Conservation (phyloP, 495 filamentous ascomycete genomes). For the Daldinia decipiens region DNA sequence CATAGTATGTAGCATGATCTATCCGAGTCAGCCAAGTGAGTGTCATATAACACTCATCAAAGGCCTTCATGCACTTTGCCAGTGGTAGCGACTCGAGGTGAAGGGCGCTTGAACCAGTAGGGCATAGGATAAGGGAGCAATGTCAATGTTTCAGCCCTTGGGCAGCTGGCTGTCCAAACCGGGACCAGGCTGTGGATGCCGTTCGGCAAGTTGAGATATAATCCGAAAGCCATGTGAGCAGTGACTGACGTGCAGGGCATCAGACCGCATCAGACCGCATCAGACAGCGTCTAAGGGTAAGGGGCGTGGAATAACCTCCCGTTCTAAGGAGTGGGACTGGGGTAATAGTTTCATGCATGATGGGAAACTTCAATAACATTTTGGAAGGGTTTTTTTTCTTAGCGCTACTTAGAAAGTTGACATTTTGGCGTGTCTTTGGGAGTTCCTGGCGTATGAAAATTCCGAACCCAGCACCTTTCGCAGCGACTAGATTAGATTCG, state of each 20-base stretch:
- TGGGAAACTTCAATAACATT: constrained; percentile 34
- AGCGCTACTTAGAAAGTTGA: constrained; percentile 20
- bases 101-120: constrained; percentile 19
- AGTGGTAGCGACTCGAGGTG: constrained; percentile 13
- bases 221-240: constrained; percentile 41
- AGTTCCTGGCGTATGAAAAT: constrained; percentile 39
- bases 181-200: constrained; percentile 35
- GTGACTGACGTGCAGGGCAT: constrained; percentile 37
- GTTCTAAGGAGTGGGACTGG: constrained; percentile 22
- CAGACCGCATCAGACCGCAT: background rate
- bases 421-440: constrained; percentile 29
- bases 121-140: constrained; percentile 6
- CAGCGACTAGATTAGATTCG: constrained; percentile 38
- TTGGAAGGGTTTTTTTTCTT: constrained; percentile 15
- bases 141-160: constrained; percentile 40
- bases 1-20: constrained; percentile 42
- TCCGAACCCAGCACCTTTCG: constrained; percentile 38
- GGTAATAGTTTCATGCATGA: constrained; percentile 38
- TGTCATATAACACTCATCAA: constrained; percentile 34
- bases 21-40: constrained; percentile 34
- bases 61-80: constrained; percentile 31
- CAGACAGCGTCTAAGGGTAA: constrained; percentile 17
- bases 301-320: constrained; percentile 37
- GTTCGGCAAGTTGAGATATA: constrained; percentile 40
- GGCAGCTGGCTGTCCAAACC: constrained; percentile 8